A percentile compares a stretch with the other conserved stretches of the same genome.
These are phyloP conservation scores for Aspergillus fumigatiaffinis DNA, from an alignment of 2,329 filamentous ascomycete genomes.

Conservation along the genomic window DNA sequence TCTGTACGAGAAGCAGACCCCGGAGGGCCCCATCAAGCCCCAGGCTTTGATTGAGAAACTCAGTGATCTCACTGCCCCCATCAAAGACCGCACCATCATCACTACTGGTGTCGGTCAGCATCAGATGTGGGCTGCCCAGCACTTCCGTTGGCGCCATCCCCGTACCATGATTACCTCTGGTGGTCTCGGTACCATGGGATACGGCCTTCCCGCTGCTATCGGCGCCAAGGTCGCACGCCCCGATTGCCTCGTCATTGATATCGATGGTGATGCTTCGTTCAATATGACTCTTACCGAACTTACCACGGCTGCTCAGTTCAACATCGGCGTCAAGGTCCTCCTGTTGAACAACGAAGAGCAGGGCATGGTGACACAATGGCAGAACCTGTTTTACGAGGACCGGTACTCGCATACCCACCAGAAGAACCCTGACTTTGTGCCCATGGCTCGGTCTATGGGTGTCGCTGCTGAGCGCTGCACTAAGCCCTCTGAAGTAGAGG, in stretches of 20 bases:
- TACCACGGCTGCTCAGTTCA: constrained; percentile 88
- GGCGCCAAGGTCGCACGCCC: constrained; percentile 84
- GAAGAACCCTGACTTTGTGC: constrained; percentile 92
- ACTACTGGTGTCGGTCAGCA: constrained; percentile 94
- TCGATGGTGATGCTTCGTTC: constrained; percentile 98
- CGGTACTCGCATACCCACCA: constrained; percentile 90
- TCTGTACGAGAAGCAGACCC: constrained; percentile 73
- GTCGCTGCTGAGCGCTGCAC: constrained; percentile 69
- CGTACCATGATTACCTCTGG: constrained; percentile 95
- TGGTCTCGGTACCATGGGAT: constrained; percentile 95
- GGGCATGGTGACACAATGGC: constrained; percentile 98
- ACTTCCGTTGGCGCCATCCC: constrained; percentile 90
- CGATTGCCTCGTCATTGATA: constrained; percentile 85
- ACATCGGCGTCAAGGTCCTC: constrained; percentile 93
- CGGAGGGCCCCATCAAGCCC: constrained; percentile 82
- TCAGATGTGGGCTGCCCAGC: constrained; percentile 98
- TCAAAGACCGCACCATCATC: constrained; percentile 82
- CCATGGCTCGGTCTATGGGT: constrained; percentile 86
- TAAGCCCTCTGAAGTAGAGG: constrained; percentile 72
- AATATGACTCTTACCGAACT: constrained; percentile 98
- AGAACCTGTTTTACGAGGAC: constrained; percentile 95
- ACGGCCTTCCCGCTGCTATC: constrained; percentile 88
- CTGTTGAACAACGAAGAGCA: constrained; percentile 96
- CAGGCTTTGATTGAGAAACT: constrained; percentile 90
- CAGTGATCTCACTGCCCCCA: constrained; percentile 73